A percentile compares a stretch with the other conserved stretches of the same genome.
Evolutionary conservation across 441 rosid species (phyloP).

Genomic region (Syzygium syzygioides): DNA sequence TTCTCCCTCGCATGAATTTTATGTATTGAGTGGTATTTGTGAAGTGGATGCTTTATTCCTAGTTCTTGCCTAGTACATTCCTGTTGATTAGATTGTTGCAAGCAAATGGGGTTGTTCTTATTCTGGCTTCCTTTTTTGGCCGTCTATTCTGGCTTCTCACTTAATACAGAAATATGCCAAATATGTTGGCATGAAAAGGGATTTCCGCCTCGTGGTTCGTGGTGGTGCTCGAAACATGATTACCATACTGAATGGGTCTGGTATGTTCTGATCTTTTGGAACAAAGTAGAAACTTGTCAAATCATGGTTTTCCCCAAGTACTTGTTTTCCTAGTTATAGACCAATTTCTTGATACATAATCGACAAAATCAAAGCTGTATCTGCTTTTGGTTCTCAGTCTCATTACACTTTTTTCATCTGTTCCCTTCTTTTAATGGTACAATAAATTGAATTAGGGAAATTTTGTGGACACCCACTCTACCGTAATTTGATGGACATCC

Average conservation of each 20-base stretch:
- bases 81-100: not conserved
- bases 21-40: not conserved
- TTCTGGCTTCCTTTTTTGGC: slow-evolving; percentile 6
- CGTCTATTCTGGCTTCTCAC: not conserved
- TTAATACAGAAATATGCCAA: slow-evolving; percentile 74
- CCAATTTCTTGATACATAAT: not conserved
- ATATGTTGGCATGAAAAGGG: slow-evolving; percentile 88
- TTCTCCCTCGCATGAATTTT: not conserved
- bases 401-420: not conserved
- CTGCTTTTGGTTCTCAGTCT: not conserved
- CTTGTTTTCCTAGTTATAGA: not conserved
- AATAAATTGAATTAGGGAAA: not conserved
- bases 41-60: not conserved
- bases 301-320: not conserved
- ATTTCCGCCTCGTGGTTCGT: slow-evolving; percentile 92
- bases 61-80: not conserved
- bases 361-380: not conserved
- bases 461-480: not conserved
- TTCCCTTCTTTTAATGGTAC: not conserved
- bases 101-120: slow-evolving; percentile 4
- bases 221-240: slow-evolving; percentile 99
- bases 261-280: slow-evolving; percentile 33
- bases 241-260: slow-evolving; percentile 73
- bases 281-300: not conserved
- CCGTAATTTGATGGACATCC: not conserved